Conservation (phyloP, 345 rosid species). For the Corchorus capsularis region DNA sequence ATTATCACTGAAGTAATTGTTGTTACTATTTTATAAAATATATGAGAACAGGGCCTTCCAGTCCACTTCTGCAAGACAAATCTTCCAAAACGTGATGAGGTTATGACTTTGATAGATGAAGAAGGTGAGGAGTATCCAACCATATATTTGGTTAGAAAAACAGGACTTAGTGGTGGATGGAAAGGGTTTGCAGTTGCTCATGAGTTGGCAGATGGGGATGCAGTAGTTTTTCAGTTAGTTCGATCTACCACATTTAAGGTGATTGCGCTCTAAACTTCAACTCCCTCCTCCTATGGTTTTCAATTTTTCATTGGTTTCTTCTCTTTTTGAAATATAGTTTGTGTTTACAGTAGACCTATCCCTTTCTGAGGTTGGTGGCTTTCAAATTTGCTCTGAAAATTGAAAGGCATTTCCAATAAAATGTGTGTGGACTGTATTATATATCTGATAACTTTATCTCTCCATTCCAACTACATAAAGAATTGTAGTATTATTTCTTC, state of each 20-base stretch:
- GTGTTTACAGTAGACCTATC: background rate
- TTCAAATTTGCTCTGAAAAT: background rate
- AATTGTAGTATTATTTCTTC: background rate
- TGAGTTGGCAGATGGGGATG: slow-evolving; percentile 67
- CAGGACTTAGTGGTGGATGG: slow-evolving; percentile 79
- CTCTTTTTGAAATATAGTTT: background rate
- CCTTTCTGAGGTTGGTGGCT: background rate
- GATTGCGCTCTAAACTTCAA: background rate
- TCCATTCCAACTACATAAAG: background rate
- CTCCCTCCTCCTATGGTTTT: background rate
- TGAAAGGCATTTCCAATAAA: background rate
- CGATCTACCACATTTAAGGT: slow-evolving; percentile 56
- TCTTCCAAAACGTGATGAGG: slow-evolving; percentile 49
- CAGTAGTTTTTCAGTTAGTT: slow-evolving; percentile 57
- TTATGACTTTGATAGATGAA: slow-evolving; percentile 49
- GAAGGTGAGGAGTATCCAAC: slow-evolving; percentile 47
- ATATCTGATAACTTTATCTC: background rate
- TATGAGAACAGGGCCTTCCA: slow-evolving; percentile 52
- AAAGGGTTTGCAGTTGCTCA: slow-evolving; percentile 71
- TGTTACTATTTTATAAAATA: background rate
- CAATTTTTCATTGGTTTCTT: too few species aligned
- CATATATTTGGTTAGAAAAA: slow-evolving; percentile 46
- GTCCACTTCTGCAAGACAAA: slow-evolving; percentile 44
- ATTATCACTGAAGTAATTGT: background rate
- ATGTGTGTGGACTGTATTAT: background rate